Evolutionary conservation across 1,284 basidiomycete genomes (phyloP).

Genomic region (Athelia sp.): DNA sequence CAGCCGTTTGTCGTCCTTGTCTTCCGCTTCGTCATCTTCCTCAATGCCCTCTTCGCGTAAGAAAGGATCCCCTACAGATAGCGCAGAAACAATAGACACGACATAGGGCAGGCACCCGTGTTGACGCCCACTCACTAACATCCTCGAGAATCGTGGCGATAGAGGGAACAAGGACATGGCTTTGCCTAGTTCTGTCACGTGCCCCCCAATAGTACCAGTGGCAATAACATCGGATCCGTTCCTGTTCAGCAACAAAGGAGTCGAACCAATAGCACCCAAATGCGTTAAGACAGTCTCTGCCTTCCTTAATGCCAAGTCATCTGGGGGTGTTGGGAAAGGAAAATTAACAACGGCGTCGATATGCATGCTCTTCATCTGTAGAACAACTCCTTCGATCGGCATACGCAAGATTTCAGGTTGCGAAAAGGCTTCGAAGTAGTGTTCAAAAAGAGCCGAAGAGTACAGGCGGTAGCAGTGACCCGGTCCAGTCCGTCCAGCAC

Average conservation of each 20-base stretch:
- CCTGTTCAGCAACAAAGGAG: constrained; percentile 22
- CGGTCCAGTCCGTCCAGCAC: constrained; percentile 93
- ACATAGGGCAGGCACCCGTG: constrained; percentile 91
- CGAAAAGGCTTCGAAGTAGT: constrained; percentile 86
- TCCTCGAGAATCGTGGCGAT: constrained; percentile 89
- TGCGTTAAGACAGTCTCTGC: constrained; percentile 82
- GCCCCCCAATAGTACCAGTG: constrained; percentile 38
- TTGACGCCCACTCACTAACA: constrained; percentile 91
- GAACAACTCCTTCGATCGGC: constrained; percentile 94
- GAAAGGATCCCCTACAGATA: constrained; percentile 97
- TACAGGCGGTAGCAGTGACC: constrained; percentile 93
- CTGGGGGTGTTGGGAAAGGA: constrained; percentile 96
- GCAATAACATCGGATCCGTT: constrained; percentile 26
- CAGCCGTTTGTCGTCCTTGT: constrained; percentile 40
- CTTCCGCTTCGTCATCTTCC: constrained; percentile 40
- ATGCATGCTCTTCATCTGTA: constrained; percentile 99
- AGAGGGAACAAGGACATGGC: constrained; percentile 94
- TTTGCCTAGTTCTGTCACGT: constrained; percentile 85
- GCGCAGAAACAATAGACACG: constrained; percentile 85
- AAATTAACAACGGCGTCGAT: constrained; percentile 97
- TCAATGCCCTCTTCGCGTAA: constrained; percentile 72
- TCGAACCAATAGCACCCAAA: constrained; percentile 75
- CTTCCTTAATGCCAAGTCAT: constrained; percentile 70
- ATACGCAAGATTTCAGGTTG: constrained; percentile 93
- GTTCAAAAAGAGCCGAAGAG: constrained; percentile 87